phyloP scores from a whole-genome alignment of 768 basidiomycete genomes.

The Lactarius evosmus region DNA sequence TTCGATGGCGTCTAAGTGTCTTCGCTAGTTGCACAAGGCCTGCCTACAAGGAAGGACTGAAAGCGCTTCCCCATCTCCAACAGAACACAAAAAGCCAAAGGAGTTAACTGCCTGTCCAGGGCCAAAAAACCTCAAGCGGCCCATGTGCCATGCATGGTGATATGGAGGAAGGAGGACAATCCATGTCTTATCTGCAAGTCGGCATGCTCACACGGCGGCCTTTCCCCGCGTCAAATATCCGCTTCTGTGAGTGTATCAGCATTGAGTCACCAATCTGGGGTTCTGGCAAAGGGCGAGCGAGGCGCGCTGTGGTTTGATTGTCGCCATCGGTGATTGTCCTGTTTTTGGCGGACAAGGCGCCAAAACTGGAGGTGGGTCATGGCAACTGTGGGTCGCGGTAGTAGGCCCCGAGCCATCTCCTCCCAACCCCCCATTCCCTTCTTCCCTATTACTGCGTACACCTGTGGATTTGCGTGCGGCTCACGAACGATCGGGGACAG shows the following conservation, averaged over 20 bases:
- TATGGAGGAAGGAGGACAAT: neutral
- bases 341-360: neutral
- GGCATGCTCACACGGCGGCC: neutral
- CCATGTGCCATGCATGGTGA: neutral
- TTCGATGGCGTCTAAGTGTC: neutral
- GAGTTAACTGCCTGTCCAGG: neutral
- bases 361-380: neutral
- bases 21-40: neutral
- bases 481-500: neutral
- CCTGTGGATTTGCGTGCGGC: neutral
- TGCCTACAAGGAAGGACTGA: neutral
- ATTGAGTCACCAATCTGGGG: neutral
- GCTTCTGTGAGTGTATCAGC: neutral
- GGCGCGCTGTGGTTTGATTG: neutral
- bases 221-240: neutral
- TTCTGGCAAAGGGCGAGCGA: neutral
- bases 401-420: neutral
- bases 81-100: neutral
- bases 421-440: neutral
- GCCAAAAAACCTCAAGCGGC: neutral
- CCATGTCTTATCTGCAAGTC: neutral
- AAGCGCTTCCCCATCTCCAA: neutral
- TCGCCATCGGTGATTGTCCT: neutral
- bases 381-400: neutral
- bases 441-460: neutral